Evolutionary conservation across 1,139 yeast species (phyloP).

Genomic region (Suhomyces wounanorum): DNA sequence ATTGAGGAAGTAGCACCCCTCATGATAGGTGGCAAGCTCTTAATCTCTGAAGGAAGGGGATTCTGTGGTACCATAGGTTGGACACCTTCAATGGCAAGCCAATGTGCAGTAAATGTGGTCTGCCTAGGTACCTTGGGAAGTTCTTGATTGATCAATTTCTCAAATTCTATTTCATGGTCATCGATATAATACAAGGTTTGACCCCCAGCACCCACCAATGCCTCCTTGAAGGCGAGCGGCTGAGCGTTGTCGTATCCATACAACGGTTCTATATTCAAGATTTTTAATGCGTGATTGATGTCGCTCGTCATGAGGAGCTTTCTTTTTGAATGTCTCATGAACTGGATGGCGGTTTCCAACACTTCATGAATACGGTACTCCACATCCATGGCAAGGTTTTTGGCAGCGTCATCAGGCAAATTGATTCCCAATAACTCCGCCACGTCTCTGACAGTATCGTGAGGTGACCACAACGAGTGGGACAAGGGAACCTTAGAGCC

Average conservation of each 20-base stretch:
- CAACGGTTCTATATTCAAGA: conserved; percentile 84
- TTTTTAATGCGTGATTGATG: conserved; percentile 76
- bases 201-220: conserved; percentile 82
- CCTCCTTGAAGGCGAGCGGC: conserved; percentile 74
- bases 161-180: conserved; percentile 90
- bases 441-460: conserved; percentile 94
- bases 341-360: conserved; percentile 90
- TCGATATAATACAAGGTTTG: conserved; percentile 92
- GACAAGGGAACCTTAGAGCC: conserved; percentile 58
- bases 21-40: conserved; percentile 61
- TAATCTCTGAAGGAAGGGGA: conserved; percentile 79
- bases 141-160: conserved; percentile 89
- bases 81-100: conserved; percentile 98
- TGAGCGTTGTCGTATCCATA: conserved; percentile 70
- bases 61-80: conserved; percentile 98
- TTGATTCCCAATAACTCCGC: conserved; percentile 89
- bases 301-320: conserved; percentile 81
- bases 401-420: conserved; percentile 89
- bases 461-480: conserved; percentile 96
- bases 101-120: conserved; percentile 92
- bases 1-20: conserved; percentile 67
- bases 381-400: conserved; percentile 96
- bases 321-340: conserved; percentile 92
- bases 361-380: conserved; percentile 96
- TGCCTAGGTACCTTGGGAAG: conserved; percentile 93